Evolutionary conservation across 202 grass and related monocot species (phyloP), one percentile per base, ranked within the genome.

Genomic region (Schoenoplectus triqueter): DNA sequence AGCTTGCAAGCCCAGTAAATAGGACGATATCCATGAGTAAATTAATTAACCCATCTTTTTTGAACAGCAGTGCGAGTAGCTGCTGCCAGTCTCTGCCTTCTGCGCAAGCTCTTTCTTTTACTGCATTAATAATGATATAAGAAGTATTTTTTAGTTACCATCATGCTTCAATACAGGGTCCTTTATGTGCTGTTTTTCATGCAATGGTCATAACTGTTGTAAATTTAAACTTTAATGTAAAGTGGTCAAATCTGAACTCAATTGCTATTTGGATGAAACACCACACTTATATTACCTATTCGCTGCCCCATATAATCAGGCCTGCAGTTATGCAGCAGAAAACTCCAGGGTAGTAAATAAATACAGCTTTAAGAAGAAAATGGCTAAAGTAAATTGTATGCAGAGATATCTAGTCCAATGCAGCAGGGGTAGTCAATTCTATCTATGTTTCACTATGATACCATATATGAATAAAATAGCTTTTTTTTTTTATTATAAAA

Each of bases 51-150:
- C 66, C 68, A 83, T 83, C 48, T 68, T 69, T 47, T 70, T 52
- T 44, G 20, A 89, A 80, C 47, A 71, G 87, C 78, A 47, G 80
- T 86, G 75, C 90, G 91, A 64, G n/a, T 81, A 55, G 92, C 81
- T 79, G 84, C 90, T 84, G 87, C 91, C 80, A 94, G 90, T 81
- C 89, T 95, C 71, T 86, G 91, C 48, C 66, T 85, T 69, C 17
- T 78, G 8, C 70, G 87, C 82, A 86, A 89, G 73, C 93, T 89
- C 85, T 92, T 88, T 86, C 92, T 92, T 92, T 92, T 96, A 86
- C 96, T 99, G 86, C 88, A 92, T 60, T 79, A 15, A 78, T 64
- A 92, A 20, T 57, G 45, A 54, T 57, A 82, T 7, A 18, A 69
- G 7, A 70, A 70, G 31, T 6, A 55, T 55, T 6, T 5, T 41